A percentile compares a stretch with the other conserved stretches of the same genome.
Conservation (phyloP, 2,329 filamentous ascomycete species). For the Thielaviopsis musarum region DNA sequence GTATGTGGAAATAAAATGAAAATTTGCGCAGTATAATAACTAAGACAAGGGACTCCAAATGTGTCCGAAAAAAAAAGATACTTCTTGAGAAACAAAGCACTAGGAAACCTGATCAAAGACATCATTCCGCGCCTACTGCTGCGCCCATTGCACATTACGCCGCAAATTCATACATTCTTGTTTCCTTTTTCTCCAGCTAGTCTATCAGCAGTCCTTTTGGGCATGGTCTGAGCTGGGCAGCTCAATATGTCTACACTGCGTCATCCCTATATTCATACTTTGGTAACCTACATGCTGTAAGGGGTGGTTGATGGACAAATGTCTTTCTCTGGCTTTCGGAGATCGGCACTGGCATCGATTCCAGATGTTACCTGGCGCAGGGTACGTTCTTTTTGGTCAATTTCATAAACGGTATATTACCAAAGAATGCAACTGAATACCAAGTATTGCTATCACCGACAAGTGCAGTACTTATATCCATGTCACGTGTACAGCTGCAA, state of each 20-base stretch:
- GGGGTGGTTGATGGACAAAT: neutral
- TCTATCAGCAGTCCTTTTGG: too few species aligned
- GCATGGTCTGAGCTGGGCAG: neutral
- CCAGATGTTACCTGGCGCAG: neutral
- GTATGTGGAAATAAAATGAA: too few species aligned
- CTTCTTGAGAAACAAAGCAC: too few species aligned
- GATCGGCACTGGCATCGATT: neutral
- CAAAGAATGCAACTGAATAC: too few species aligned
- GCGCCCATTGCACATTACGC: too few species aligned
- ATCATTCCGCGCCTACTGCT: too few species aligned
- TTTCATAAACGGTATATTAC: neutral
- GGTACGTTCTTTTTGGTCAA: neutral
- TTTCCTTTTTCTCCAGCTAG: too few species aligned
- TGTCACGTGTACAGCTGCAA: neutral
- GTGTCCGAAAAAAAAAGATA: too few species aligned
- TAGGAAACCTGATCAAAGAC: too few species aligned
- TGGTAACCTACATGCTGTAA: neutral
- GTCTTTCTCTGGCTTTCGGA: neutral
- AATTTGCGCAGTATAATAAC: too few species aligned
- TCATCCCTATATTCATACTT: neutral
- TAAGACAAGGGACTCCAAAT: too few species aligned
- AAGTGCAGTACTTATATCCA: neutral
- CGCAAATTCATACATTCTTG: too few species aligned
- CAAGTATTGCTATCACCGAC: neutral
- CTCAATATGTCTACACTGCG: neutral